phyloP scores from a whole-genome alignment of 257 asterid species.

The Primulina eburnea region DNA sequence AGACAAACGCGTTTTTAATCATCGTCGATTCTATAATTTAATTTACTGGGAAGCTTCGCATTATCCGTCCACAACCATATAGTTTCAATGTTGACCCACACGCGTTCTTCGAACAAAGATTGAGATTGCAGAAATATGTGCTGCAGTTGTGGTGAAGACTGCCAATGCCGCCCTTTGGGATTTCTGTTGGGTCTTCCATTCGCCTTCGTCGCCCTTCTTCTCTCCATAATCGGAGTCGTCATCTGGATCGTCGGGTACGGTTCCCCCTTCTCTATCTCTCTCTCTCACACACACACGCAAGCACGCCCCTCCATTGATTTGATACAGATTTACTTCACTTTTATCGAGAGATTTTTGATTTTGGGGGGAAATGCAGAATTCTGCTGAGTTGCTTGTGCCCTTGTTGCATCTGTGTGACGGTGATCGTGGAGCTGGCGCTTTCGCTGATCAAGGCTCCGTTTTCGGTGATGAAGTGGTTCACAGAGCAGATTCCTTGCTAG shows the following conservation, averaged over 20 bases:
- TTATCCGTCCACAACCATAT: too few species aligned
- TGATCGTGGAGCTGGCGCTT: conserved; percentile 59
- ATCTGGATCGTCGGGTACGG: conserved; percentile 73
- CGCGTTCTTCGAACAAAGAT: background rate
- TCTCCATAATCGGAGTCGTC: conserved; percentile 63
- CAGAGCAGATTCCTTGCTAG: conserved; percentile 60
- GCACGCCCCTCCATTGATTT: too few species aligned
- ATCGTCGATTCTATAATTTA: too few species aligned
- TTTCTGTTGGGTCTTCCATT: conserved; percentile 65
- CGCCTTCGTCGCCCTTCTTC: conserved; percentile 60
- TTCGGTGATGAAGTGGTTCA: conserved; percentile 57
- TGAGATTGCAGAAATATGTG: background rate
- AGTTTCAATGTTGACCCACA: too few species aligned
- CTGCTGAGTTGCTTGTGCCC: conserved; percentile 71
- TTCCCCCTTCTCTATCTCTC: background rate
- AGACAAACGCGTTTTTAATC: too few species aligned
- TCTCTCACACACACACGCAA: too few species aligned
- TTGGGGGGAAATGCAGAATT: conserved; percentile 39
- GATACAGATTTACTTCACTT: background rate
- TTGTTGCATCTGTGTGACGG: conserved; percentile 73
- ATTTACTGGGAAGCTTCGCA: too few species aligned
- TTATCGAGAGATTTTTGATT: background rate
- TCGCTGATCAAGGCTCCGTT: conserved; percentile 62
- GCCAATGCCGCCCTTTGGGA: conserved; percentile 42
- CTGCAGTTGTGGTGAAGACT: conserved; percentile 21